These are phyloP conservation scores for Aegilops sharonensis DNA, from an alignment of 176 grass and related monocot genomes.

Conservation along the genomic window DNA sequence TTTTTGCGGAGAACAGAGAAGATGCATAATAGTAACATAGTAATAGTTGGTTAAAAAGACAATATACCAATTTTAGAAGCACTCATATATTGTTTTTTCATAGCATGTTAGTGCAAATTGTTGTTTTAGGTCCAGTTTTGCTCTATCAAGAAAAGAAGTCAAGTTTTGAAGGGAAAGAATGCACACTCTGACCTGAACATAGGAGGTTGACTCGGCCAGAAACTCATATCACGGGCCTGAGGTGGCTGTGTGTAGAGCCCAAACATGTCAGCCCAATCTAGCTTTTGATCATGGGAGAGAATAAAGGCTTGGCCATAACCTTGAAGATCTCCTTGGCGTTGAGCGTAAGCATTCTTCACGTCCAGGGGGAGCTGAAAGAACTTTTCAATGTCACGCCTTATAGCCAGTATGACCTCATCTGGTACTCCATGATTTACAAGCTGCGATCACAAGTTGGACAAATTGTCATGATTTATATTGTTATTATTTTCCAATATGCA, in stretches of 20 bases:
- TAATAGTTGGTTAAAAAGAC: too few relatives aligned
- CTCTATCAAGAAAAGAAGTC: too few relatives aligned
- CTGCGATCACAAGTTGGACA: neutral
- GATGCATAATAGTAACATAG: too few relatives aligned
- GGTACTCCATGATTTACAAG: constrained; percentile 76
- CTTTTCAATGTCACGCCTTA: constrained; percentile 45
- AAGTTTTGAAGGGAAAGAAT: too few relatives aligned
- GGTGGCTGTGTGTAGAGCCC: constrained; percentile 57
- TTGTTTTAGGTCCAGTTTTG: too few relatives aligned
- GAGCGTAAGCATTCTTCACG: constrained; percentile 70
- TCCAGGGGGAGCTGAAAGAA: constrained; percentile 73
- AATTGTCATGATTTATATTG: too few relatives aligned
- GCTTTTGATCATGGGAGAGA: constrained; percentile 83
- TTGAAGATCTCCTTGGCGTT: constrained; percentile 63
- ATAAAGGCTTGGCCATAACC: constrained; percentile 81
- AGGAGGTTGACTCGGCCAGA: constrained; percentile 30
- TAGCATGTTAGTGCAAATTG: too few relatives aligned
- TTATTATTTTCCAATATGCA: too few relatives aligned
- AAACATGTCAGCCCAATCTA: constrained; percentile 84
- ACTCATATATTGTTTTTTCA: too few relatives aligned
- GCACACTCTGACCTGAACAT: constrained; percentile 38
- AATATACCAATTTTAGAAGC: too few relatives aligned
- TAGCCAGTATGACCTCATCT: constrained; percentile 41
- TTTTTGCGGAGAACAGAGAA: too few relatives aligned
- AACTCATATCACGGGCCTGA: constrained; percentile 33